Evolutionary conservation across 1,284 basidiomycete genomes (phyloP).

Genomic region (Baeospora myosura): DNA sequence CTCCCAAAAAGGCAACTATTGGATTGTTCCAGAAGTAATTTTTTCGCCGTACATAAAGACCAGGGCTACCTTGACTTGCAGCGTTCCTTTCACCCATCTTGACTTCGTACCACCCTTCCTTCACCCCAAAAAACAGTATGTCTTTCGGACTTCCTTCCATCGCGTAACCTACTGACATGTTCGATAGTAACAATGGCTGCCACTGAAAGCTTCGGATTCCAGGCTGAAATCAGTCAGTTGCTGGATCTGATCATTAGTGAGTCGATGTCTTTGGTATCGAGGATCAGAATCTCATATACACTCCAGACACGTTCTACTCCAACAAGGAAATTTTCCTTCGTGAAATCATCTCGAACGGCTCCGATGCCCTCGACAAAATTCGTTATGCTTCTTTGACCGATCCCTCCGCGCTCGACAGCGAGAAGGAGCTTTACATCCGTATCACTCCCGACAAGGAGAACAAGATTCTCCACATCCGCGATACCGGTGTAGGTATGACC

Average conservation of each 20-base stretch:
- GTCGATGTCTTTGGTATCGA: constrained; percentile 20
- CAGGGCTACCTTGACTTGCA: constrained; percentile 16
- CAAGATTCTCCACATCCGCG: constrained; percentile 87
- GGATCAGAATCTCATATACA: constrained; percentile 3
- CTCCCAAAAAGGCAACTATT: constrained; percentile 33
- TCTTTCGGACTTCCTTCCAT: not conserved
- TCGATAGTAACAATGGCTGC: constrained; percentile 48
- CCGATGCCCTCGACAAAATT: constrained; percentile 97
- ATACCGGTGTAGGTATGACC: constrained; percentile 99
- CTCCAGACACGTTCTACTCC: constrained; percentile 89
- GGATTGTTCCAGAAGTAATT: constrained; percentile 55
- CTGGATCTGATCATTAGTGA: constrained; percentile 87
- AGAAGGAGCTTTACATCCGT: constrained; percentile 88
- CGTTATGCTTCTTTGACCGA: constrained; percentile 92
- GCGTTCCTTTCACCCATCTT: constrained; percentile 1
- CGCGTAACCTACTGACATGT: not conserved
- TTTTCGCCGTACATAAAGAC: constrained; percentile 34
- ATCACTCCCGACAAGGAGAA: constrained; percentile 95
- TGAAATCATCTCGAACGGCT: constrained; percentile 87
- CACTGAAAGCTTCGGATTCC: constrained; percentile 83
- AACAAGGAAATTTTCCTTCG: constrained; percentile 99
- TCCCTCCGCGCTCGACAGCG: constrained; percentile 77
- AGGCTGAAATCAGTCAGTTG: constrained; percentile 95
- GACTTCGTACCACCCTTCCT: constrained; percentile 9
- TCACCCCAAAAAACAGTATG: constrained; percentile 8